A percentile compares a stretch with the other conserved stretches of the same genome.
Evolutionary conservation across 2,329 filamentous ascomycete genomes (phyloP).

Genomic region (Cladophialophora yegresii): DNA sequence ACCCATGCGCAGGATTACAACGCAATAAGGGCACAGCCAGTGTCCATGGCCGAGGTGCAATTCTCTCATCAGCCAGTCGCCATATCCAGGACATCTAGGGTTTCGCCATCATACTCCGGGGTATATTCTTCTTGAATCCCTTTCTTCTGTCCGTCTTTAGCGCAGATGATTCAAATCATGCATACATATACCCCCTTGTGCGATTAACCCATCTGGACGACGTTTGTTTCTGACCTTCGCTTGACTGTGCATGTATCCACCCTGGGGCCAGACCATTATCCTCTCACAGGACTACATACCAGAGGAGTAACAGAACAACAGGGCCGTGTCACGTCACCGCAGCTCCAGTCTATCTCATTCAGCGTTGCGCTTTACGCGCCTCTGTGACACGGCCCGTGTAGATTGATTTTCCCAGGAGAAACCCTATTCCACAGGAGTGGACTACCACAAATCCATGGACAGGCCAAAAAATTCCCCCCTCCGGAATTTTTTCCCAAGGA

Average conservation of each 20-base stretch:
- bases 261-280: constrained; percentile 23
- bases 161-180: constrained; percentile 16
- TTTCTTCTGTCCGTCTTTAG: constrained; percentile 17
- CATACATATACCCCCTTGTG: constrained; percentile 20
- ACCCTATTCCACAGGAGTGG: not conserved
- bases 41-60: constrained; percentile 28
- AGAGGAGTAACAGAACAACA: constrained; percentile 22
- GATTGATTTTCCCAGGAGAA: not conserved
- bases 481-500: constrained; percentile 15
- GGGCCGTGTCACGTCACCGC: constrained; percentile 7
- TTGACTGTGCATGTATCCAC: constrained; percentile 16
- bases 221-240: constrained; percentile 11
- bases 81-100: constrained; percentile 21
- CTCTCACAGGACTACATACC: constrained; percentile 6
- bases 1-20: constrained; percentile 23
- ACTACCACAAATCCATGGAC: constrained; percentile 2
- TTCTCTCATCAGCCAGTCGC: constrained; percentile 14
- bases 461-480: constrained; percentile 9
- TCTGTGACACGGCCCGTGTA: not conserved
- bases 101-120: constrained; percentile 17
- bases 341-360: not conserved
- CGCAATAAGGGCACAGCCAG: constrained; percentile 24
- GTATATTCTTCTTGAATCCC: constrained; percentile 22
- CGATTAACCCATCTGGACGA: constrained; percentile 14
- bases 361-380: not conserved